phyloP scores from a whole-genome alignment of 495 filamentous ascomycete species.

The Immersiella caudata region DNA sequence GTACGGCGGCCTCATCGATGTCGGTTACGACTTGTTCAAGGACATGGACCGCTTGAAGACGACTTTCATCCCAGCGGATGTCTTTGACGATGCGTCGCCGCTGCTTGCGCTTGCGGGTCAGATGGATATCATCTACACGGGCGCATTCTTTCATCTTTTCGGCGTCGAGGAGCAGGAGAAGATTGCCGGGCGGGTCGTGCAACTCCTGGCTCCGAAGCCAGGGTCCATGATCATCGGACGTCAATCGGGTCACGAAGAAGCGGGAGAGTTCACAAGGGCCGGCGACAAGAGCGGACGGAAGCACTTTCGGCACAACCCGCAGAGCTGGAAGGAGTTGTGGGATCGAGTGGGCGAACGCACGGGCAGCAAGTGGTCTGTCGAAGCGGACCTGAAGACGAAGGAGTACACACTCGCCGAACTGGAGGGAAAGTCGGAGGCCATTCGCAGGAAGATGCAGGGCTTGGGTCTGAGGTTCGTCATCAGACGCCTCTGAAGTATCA shows the following conservation, averaged over 20 bases:
- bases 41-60: neutral
- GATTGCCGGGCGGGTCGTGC: conserved; percentile 47
- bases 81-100: neutral
- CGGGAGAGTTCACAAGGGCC: neutral
- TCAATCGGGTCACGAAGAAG: neutral
- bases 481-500: conserved; percentile 1
- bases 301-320: conserved; percentile 46
- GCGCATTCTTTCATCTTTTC: conserved; percentile 64
- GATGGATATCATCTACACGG: conserved; percentile 58
- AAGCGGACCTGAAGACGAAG: conserved; percentile 34
- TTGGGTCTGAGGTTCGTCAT: conserved; percentile 17
- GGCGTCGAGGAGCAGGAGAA: conserved; percentile 52
- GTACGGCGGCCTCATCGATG: conserved; percentile 41
- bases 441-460: conserved; percentile 13
- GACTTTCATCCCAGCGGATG: conserved; percentile 3
- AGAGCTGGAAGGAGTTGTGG: conserved; percentile 51
- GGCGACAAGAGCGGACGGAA: conserved; percentile 1
- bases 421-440: conserved; percentile 10
- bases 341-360: conserved; percentile 45
- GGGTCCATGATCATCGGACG: conserved; percentile 14
- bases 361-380: conserved; percentile 43
- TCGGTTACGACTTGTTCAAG: conserved; percentile 1
- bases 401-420: conserved; percentile 23
- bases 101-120: conserved; percentile 39
- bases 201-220: neutral